phyloP scores from a whole-genome alignment of 371 early-diverging fungal genomes.

The Ordospora colligata region DNA sequence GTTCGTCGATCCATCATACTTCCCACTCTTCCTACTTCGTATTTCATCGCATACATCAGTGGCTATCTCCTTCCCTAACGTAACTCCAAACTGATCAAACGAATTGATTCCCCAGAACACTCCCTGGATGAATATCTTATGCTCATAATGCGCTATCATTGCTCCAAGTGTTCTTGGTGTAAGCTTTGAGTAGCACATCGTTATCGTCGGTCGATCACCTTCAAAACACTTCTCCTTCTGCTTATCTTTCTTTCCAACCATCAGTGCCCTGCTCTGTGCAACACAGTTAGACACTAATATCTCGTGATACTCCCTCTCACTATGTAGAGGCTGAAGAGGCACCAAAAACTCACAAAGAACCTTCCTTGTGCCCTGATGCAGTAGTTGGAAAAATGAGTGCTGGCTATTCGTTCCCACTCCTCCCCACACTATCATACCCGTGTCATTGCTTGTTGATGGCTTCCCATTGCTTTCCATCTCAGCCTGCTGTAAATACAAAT shows the following conservation, averaged over 20 bases:
- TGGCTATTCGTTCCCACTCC: conserved; percentile 97
- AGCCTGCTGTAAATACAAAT: conserved; percentile 89
- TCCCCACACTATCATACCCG: conserved; percentile 95
- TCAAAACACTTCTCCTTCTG: conserved; percentile 67
- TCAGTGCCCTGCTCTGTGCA: conserved; percentile 91
- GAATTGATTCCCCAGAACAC: conserved; percentile 91
- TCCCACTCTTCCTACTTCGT: conserved; percentile 29
- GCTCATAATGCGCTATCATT: conserved; percentile 90
- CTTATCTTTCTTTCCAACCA: conserved; percentile 74
- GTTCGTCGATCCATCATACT: conserved; percentile 41
- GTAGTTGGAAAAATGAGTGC: conserved; percentile 96
- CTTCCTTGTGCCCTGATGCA: conserved; percentile 92
- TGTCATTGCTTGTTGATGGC: conserved; percentile 73
- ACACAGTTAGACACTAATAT: conserved; percentile 91
- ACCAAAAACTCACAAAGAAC: conserved; percentile 89
- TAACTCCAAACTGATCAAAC: conserved; percentile 93
- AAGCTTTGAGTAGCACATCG: conserved; percentile 76
- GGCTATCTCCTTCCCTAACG: conserved; percentile 93
- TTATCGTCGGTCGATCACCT: conserved; percentile 91
- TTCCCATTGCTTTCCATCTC: conserved; percentile 99
- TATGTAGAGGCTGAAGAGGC: conserved; percentile 65
- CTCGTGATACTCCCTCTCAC: conserved; percentile 68
- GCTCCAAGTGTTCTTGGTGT: conserved; percentile 83
- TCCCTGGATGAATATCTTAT: conserved; percentile 97
- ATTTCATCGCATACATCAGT: conserved; percentile 82